These are phyloP conservation scores for Hymenoscyphus scutula DNA, from an alignment of 2,329 filamentous ascomycete genomes.

Conservation along the genomic window DNA sequence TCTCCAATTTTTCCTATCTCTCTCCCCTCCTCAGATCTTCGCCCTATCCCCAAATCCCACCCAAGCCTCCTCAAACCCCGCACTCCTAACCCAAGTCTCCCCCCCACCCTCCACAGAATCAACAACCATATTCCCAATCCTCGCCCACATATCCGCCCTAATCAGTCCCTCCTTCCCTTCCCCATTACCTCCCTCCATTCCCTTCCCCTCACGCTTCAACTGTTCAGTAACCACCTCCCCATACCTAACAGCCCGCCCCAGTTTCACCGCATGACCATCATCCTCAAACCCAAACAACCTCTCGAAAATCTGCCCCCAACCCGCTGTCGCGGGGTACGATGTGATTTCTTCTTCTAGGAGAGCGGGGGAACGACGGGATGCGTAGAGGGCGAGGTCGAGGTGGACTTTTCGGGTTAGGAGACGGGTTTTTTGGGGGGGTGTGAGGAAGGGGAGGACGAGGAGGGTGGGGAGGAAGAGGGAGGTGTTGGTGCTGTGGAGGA, in stretches of 20 bases:
- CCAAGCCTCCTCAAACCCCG: constrained; percentile 68
- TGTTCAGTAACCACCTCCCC: constrained; percentile 52
- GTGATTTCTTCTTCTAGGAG: constrained; percentile 59
- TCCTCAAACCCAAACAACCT: constrained; percentile 55
- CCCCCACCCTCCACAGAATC: constrained; percentile 56
- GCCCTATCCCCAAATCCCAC: constrained; percentile 37
- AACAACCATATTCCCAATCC: constrained; percentile 58
- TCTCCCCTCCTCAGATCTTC: not conserved
- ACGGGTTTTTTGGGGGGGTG: constrained; percentile 58
- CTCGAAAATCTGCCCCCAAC: constrained; percentile 43
- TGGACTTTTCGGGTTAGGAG: constrained; percentile 82
- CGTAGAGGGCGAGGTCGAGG: constrained; percentile 71
- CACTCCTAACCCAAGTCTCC: constrained; percentile 56
- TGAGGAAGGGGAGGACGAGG: constrained; percentile 59
- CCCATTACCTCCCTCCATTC: constrained; percentile 44
- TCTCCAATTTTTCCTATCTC: no score
- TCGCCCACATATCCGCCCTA: constrained; percentile 57
- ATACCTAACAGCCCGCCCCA: constrained; percentile 66
- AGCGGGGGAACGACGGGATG: constrained; percentile 61
- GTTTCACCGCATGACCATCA: constrained; percentile 79
- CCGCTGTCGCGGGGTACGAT: constrained; percentile 50
- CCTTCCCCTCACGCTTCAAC: constrained; percentile 42
- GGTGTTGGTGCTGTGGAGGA: constrained; percentile 73
- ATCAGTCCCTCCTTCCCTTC: constrained; percentile 52
- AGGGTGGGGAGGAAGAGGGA: constrained; percentile 72